These are phyloP conservation scores for Myxozyma kluyveri DNA, from an alignment of 805 yeast species.

Conservation along the genomic window DNA sequence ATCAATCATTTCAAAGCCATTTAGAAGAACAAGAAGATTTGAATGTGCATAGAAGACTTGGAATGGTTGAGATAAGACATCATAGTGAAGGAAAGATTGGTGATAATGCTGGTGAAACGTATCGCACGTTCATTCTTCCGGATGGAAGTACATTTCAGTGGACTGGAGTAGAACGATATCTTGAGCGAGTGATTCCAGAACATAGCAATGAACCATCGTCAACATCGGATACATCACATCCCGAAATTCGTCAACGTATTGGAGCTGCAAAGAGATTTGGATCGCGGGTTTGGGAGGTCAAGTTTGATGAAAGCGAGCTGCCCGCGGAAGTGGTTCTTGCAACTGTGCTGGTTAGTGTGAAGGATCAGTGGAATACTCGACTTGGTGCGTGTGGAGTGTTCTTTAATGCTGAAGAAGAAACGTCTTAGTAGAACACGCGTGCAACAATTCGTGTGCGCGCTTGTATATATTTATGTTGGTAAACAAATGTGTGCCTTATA, in stretches of 20 bases:
- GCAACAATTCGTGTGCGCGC: no score
- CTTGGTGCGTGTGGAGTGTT: conserved; percentile 36
- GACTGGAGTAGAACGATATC: conserved; percentile 57
- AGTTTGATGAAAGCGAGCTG: conserved; percentile 54
- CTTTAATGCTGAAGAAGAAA: background rate
- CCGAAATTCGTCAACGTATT: conserved; percentile 61
- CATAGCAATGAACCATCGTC: conserved; percentile 46
- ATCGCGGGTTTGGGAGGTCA: conserved; percentile 52
- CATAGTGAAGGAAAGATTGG: conserved; percentile 50
- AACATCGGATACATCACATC: conserved; percentile 35
- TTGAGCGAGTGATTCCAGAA: conserved; percentile 44
- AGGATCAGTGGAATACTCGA: conserved; percentile 67
- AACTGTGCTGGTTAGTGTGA: conserved; percentile 57
- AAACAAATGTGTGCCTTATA: no score
- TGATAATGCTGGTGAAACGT: conserved; percentile 44
- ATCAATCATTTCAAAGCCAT: background rate
- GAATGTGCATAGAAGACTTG: conserved; percentile 44
- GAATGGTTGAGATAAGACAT: conserved; percentile 62
- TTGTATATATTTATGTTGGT: no score
- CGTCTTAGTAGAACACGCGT: no score
- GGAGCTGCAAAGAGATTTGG: conserved; percentile 58
- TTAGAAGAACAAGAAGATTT: background rate
- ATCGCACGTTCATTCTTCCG: conserved; percentile 57
- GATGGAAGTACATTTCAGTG: conserved; percentile 64
- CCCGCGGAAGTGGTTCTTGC: conserved; percentile 58